These are phyloP conservation scores for Zea mays DNA, from an alignment of 176 grass and related monocot genomes.

Conservation along the genomic window Zm-B73-REFERENCE-NAM-5.0 NC_050098.1:192560501-192561000, in stretches of 20 bases:
- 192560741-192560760: constrained; percentile 58
- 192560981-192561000: constrained; percentile 35
- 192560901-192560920: constrained; percentile 76
- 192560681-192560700: constrained; percentile 84
- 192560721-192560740: constrained; percentile 95
- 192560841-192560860: constrained; percentile 92
- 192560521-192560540: constrained; percentile 75
- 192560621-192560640: constrained; percentile 75
- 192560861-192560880: constrained; percentile 71
- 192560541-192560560: constrained; percentile 89
- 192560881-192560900: constrained; percentile 90
- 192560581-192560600: constrained; percentile 92
- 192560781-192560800: background rate
- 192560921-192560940: constrained; percentile 93
- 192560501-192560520: constrained; percentile 70
- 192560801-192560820: background rate
- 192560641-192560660: constrained; percentile 66
- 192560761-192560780: background rate
- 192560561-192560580: constrained; percentile 88
- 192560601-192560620: constrained; percentile 88
- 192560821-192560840: constrained; percentile 60
- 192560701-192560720: constrained; percentile 93
- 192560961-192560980: constrained; percentile 76
- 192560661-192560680: constrained; percentile 67
- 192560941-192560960: constrained; percentile 79